Percentiles rank a stretch among this genome's conserved stretches.
Evolutionary conservation across 2,329 filamentous ascomycete genomes (phyloP).

Genomic region (Onygenales sp.): DNA sequence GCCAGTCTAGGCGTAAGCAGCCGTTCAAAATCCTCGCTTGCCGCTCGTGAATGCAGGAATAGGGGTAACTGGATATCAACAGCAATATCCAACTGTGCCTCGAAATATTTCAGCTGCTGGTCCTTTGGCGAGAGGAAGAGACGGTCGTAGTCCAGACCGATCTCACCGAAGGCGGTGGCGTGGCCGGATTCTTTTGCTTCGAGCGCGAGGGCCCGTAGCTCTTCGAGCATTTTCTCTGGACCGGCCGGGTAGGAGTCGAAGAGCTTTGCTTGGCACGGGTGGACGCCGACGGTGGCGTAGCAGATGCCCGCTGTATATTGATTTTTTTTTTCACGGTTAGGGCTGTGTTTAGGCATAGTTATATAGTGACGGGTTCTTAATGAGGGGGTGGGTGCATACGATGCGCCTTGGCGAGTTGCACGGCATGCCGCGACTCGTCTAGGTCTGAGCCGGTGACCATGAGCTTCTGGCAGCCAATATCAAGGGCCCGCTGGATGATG

Average conservation of each 20-base stretch:
- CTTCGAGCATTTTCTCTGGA: conserved; percentile 38
- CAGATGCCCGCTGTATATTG: conserved; percentile 57
- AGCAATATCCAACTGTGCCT: conserved; percentile 69
- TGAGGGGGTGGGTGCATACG: conserved; percentile 43
- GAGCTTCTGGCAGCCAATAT: conserved; percentile 76
- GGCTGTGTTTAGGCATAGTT: background rate
- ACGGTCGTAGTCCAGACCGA: conserved; percentile 93
- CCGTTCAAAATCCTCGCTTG: conserved; percentile 71
- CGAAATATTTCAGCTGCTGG: conserved; percentile 76
- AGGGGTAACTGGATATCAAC: conserved; percentile 70
- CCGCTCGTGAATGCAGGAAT: conserved; percentile 86
- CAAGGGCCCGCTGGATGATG: conserved; percentile 67
- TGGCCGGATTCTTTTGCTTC: conserved; percentile 49
- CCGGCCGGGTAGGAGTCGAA: conserved; percentile 54
- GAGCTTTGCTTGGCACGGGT: conserved; percentile 76
- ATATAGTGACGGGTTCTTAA: background rate
- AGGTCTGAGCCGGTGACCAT: conserved; percentile 91
- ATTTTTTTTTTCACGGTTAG: background rate
- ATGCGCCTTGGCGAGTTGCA: conserved; percentile 63
- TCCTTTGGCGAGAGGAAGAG: conserved; percentile 71
- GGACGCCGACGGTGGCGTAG: conserved; percentile 86
- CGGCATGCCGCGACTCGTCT: conserved; percentile 62
- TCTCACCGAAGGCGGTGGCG: conserved; percentile 79
- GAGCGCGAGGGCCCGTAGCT: conserved; percentile 56
- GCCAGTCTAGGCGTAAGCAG: conserved; percentile 57